Evolutionary conservation across 1,284 basidiomycete genomes (phyloP), one percentile per base, ranked within the genome.

Genomic region (Cryptococcus wingfieldii): DNA sequence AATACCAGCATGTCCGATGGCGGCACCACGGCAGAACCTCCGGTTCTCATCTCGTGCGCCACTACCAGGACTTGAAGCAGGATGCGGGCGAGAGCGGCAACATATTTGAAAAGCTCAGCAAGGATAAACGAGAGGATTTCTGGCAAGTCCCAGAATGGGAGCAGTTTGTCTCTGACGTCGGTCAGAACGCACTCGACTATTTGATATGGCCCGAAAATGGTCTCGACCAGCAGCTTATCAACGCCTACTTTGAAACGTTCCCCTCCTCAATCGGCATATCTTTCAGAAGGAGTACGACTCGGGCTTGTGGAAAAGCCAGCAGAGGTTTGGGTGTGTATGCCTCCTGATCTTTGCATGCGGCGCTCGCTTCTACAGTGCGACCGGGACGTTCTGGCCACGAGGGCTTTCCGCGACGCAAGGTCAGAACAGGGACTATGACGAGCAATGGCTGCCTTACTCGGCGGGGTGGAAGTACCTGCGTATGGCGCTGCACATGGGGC

Each of bases 281-380:
- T 90, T 94, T 63, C 83, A 88, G 58, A 74, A 77, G n/a, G 78
- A 81, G 44, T 74, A 88, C 44, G 72, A 72, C n/a, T 80, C 83
- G 9, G 80, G 82, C 3, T 69, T 85, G 19, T 85, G 89, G 69
- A 72, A 79, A 13, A 79, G 71, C 10, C 83, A 89, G 66, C 54
- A 79, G 6, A 77, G 82, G 14, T 90, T 91, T 70, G 86, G 82
- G 14, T 82, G 82, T n/a, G 83, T 86, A 3, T 81, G 89, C 46
- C 75, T 91, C 38, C 77, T 89, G 43, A 83, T 92, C 0, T 90
- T 88, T 69, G 88, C 90, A 0, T 78, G 85, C 53, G 90, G 84
- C 2, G 78, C 87, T 0, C 82, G 86, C 28, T 87, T 80, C 68
- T 83, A 84, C 14, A 80, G 85, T 52, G 87, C 85, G 61, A 80